These are phyloP conservation scores for Vitis amurensis DNA, from an alignment of 164 flowering plant species.

Conservation along the genomic window DNA sequence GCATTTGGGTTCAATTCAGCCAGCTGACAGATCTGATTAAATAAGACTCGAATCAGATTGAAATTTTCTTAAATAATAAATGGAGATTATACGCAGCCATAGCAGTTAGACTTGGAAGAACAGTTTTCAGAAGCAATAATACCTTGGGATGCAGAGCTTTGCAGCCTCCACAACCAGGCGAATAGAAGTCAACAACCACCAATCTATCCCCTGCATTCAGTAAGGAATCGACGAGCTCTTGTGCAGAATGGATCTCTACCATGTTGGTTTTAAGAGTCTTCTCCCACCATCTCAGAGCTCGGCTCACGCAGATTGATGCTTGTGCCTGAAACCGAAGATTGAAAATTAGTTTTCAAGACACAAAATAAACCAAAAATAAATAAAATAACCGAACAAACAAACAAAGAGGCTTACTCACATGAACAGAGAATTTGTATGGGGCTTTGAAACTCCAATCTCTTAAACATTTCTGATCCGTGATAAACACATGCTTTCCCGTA, in stretches of 20 bases:
- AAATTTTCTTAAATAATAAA: background rate
- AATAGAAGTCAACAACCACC: constrained; percentile 78
- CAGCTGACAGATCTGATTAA: constrained; percentile 60
- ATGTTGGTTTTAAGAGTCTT: constrained; percentile 69
- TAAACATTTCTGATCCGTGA: constrained; percentile 32
- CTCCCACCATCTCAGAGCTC: constrained; percentile 81
- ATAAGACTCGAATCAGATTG: background rate
- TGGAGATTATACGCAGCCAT: background rate
- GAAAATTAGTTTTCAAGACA: background rate
- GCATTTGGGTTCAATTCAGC: constrained; percentile 66
- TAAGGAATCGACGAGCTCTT: constrained; percentile 58
- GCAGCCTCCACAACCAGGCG: constrained; percentile 97
- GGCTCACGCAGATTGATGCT: constrained; percentile 47
- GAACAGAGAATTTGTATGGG: constrained; percentile 26
- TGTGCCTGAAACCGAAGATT: constrained; percentile 46
- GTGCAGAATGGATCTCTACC: constrained; percentile 76
- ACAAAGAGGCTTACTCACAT: constrained; percentile 27
- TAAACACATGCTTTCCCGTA: constrained; percentile 29
- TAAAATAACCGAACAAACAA: background rate
- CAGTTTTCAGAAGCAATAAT: background rate
- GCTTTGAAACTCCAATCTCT: constrained; percentile 20
- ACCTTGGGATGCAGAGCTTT: constrained; percentile 95
- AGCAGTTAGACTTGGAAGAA: too few species aligned
- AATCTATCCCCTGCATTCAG: constrained; percentile 65
- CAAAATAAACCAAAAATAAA: background rate